These are phyloP conservation scores for Phytophthora cryptogea DNA, from an alignment of 352 stramenopile species.

Conservation along the genomic window DNA sequence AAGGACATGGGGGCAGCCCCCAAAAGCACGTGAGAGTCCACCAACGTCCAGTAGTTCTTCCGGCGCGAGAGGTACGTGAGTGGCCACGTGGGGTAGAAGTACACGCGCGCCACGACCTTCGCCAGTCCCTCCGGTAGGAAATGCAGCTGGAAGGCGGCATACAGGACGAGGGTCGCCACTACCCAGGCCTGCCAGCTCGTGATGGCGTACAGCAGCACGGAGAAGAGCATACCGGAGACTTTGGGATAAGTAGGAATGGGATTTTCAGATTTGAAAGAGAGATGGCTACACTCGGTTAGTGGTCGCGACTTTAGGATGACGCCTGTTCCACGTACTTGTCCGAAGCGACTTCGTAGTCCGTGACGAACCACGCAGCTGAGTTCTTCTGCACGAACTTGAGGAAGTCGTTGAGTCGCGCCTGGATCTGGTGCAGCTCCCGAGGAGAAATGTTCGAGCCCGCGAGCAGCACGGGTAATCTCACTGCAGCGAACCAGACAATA, in stretches of 20 bases:
- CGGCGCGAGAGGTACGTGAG: constrained; percentile 91
- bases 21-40: constrained; percentile 93
- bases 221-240: not conserved
- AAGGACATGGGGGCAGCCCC: constrained; percentile 92
- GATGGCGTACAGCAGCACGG: constrained; percentile 17
- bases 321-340: constrained; percentile 62
- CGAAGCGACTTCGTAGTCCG: constrained; percentile 62
- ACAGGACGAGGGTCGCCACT: constrained; percentile 36
- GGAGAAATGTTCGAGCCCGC: constrained; percentile 58
- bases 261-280: not conserved
- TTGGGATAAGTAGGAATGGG: constrained; percentile 17
- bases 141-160: constrained; percentile 92
- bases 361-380: constrained; percentile 66
- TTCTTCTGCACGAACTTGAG: constrained; percentile 87
- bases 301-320: constrained; percentile 9
- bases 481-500: constrained; percentile 29
- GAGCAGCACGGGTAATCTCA: constrained; percentile 82
- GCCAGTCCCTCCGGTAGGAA: constrained; percentile 78
- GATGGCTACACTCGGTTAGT: constrained; percentile 14
- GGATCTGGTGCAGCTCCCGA: constrained; percentile 66
- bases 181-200: constrained; percentile 37
- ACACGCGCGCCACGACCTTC: constrained; percentile 73
- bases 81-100: constrained; percentile 94
- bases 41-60: constrained; percentile 88
- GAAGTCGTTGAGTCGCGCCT: constrained; percentile 80